Conservation (phyloP, 441 rosid species). For the Isatis lusitanica region DNA sequence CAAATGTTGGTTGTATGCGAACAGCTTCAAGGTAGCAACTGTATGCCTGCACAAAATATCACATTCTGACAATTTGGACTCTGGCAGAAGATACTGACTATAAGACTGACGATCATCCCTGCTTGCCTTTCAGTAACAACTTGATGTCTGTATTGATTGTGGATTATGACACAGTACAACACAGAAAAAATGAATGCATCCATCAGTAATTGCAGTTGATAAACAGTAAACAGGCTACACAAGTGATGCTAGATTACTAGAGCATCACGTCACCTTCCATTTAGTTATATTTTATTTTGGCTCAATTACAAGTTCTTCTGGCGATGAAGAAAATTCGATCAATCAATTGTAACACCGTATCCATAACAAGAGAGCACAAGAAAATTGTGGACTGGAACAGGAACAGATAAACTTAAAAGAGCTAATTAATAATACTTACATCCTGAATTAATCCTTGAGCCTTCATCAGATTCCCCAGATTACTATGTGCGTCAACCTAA, state of each 20-base stretch:
- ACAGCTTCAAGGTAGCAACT: constrained; percentile 94
- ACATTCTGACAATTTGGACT: constrained; percentile 75
- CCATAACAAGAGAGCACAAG: constrained; percentile 15
- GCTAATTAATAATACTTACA: constrained; percentile 54
- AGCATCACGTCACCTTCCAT: constrained; percentile 31
- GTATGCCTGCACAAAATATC: constrained; percentile 96
- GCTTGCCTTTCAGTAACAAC: constrained; percentile 76
- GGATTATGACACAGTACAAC: constrained; percentile 71
- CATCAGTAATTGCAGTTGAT: constrained; percentile 59
- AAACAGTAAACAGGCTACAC: constrained; percentile 29
- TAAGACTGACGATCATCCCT: constrained; percentile 85
- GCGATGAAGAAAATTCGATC: constrained; percentile 1
- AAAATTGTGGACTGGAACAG: constrained; percentile 22
- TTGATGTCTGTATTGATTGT: constrained; percentile 73
- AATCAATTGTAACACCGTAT: constrained; percentile 7
- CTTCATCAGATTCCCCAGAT: constrained; percentile 94
- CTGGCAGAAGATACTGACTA: constrained; percentile 72
- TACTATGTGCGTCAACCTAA: constrained; percentile 98
- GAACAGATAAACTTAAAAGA: constrained; percentile 9
- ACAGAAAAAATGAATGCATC: constrained; percentile 72
- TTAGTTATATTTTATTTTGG: constrained; percentile 2
- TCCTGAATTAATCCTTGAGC: constrained; percentile 94
- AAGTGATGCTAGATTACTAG: constrained; percentile 29
- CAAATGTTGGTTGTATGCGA: constrained; percentile 94
- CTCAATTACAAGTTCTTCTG: constrained; percentile 10